Base-by-base conservation (phyloP, 1,284 basidiomycete species). In the Peniophora sp. region DNA sequence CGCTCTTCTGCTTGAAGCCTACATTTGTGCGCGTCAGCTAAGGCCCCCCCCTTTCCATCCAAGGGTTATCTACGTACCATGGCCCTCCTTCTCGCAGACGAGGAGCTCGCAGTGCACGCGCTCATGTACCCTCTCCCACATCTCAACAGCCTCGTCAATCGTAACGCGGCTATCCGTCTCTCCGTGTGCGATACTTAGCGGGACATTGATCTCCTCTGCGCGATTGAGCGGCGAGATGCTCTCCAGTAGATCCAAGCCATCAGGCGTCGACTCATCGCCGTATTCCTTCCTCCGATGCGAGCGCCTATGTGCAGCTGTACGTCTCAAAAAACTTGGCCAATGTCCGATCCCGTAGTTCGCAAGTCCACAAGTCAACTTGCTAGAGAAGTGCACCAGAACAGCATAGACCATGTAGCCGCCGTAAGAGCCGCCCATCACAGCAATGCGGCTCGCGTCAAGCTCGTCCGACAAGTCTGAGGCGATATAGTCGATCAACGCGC, bases 1-100 rank as follows among this genome's bases (percentile, higher is more conserved):
- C 67, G 44, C 61, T 68, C 63, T 70, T 70, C 49, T 69, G 67
- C 55, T 55, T 69, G 56, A 71, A 71, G 11, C 69, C 69, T 69
- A 45, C 6, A 3, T 22, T 19, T 10, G 8, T 22, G 5, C 39
- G 39, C 39, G 16, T 41, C 16, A 41, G 19, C 20, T 25, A 9
- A 22, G 23, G 16, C 44, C 23, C n/a, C 19, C 14, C 6, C 38
- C 16, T 8, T 41, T 41, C 38, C n/a, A 17, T 41, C 38, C 8
- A 5, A n/a, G n/a, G 8, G 38, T 8, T 45, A 25, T 17, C 19
- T n/a, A 47, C 65, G 47, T 45, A 71, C 69, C 69, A 39, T 69
- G 67, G n/a, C 69, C 69, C 51, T 71, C 69, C 44, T 63, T 60
- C 51, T 70, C 68, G 47, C 69, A 69, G 36, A 70, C 60, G 35